Percentiles rank a stretch among this genome's conserved stretches.
Evolutionary conservation across 345 rosid species (phyloP).

Genomic region (Lepidium africanum): DNA sequence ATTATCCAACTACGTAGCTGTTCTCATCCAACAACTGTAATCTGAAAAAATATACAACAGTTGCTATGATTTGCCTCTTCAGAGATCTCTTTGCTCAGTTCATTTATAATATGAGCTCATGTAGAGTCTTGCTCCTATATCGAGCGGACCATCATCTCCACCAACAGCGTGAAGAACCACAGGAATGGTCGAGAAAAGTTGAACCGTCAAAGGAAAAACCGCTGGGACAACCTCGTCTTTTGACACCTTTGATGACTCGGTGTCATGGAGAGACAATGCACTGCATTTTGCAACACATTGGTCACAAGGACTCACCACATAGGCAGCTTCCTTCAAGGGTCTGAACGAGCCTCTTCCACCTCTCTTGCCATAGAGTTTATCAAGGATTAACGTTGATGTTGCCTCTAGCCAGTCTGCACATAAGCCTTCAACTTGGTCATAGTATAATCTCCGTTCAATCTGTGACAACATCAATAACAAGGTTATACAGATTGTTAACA

Average conservation of each 20-base stretch:
- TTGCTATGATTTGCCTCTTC: slow-evolving; percentile 12
- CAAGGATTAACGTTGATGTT: slow-evolving; percentile 70
- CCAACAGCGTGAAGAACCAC: slow-evolving; percentile 76
- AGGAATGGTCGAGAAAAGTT: slow-evolving; percentile 65
- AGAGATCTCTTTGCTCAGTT: slow-evolving; percentile 16
- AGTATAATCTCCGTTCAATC: slow-evolving; percentile 76
- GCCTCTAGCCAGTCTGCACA: slow-evolving; percentile 69
- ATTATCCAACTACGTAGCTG: background rate
- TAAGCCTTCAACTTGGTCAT: slow-evolving; percentile 77
- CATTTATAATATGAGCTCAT: slow-evolving; percentile 59
- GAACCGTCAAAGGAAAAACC: slow-evolving; percentile 63
- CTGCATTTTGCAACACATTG: slow-evolving; percentile 24
- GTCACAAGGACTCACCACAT: slow-evolving; percentile 45
- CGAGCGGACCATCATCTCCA: slow-evolving; percentile 74
- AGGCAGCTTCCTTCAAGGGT: slow-evolving; percentile 51
- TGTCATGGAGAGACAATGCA: slow-evolving; percentile 18
- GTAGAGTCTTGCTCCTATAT: slow-evolving; percentile 64
- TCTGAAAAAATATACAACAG: slow-evolving; percentile 12
- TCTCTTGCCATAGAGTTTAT: slow-evolving; percentile 40
- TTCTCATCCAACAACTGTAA: slow-evolving; percentile 8
- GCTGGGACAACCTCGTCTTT: slow-evolving; percentile 36
- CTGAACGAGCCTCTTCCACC: slow-evolving; percentile 33
- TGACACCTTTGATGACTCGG: background rate
- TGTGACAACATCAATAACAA: slow-evolving; percentile 22
- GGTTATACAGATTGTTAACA: background rate